Evolutionary conservation across 148 eudicot species (phyloP), one percentile per base, ranked within the genome.

Genomic region (Heliosperma pusillum): DNA sequence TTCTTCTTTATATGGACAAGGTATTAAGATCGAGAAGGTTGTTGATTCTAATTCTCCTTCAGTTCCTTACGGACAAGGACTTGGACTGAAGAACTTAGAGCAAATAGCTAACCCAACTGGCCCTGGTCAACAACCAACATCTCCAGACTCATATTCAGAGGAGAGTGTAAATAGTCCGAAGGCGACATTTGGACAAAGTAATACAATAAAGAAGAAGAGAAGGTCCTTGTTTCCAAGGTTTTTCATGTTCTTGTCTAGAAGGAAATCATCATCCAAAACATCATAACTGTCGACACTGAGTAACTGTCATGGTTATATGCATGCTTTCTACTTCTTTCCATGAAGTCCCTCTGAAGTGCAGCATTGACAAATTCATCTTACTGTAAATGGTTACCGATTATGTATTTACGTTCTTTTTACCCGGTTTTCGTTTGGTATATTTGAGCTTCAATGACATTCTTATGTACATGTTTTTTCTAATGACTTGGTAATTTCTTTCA

Each of bases 201-300:
- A 60, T 57, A 80, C 83, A 2, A 0, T 80, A 42, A 85, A 80
- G 81, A 85, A 78, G 61, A 85, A 85, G 80, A 74, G 76, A 69
- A 74, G 70, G 40, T 71, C 79, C 19, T 13, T 82, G 59, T 82
- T 85, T 26, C 87, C 87, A 2, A 76, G 80, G 62, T 68, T 85
- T 73, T 77, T 85, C 25, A 80, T 76, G 87, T 74, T 85, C 81
- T 80, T 85, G 44, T 58, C 77, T 27, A 78, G 80, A 75, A 79
- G 75, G 73, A 85, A 74, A 47, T 27, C 85, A 0, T 71, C 85
- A 2, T 59, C 79, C 4, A 85, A 85, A 70, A 69, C 81, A 42
- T 77, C 74, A 10, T 85, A 68, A 82, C 60, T 52, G 16, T 11
- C n/a, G 16, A 36, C 20, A 60, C 24, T n/a, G 36, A 19, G 10